These are phyloP conservation scores for Lentinula lateritia DNA, from an alignment of 768 basidiomycete genomes.

Conservation along the genomic window DNA sequence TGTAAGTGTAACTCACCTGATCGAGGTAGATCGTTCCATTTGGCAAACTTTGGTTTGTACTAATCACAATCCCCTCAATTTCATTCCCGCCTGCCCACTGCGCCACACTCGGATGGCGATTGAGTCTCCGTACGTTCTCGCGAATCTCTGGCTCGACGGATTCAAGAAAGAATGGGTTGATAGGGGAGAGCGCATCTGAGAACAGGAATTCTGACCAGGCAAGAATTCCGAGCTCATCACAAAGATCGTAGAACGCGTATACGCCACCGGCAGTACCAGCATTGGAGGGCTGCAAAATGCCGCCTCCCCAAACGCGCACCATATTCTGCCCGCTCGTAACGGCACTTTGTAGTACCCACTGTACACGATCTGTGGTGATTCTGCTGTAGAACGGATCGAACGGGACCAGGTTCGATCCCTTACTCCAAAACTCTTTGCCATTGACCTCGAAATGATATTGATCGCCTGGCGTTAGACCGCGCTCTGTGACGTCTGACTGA, in stretches of 20 bases:
- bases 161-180: slow-evolving; percentile 47
- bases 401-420: slow-evolving; percentile 55
- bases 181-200: slow-evolving; percentile 50
- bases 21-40: slow-evolving; percentile 42
- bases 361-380: slow-evolving; percentile 40
- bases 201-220: slow-evolving; percentile 61
- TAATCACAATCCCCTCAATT: slow-evolving; percentile 48
- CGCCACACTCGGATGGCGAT: slow-evolving; percentile 49
- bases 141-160: slow-evolving; percentile 49
- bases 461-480: slow-evolving; percentile 54
- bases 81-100: slow-evolving; percentile 63
- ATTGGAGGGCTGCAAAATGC: slow-evolving; percentile 43
- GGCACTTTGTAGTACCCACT: slow-evolving; percentile 54
- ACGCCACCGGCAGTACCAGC: slow-evolving; percentile 34
- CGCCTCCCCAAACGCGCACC: slow-evolving; percentile 61
- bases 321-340: slow-evolving; percentile 53
- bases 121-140: slow-evolving; percentile 51
- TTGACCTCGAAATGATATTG: slow-evolving; percentile 60
- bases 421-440: slow-evolving; percentile 48
- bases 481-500: slow-evolving; percentile 32
- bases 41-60: slow-evolving; percentile 25
- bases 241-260: slow-evolving; percentile 52
- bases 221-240: slow-evolving; percentile 56
- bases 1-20: slow-evolving; percentile 4
- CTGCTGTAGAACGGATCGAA: slow-evolving; percentile 57